These are phyloP conservation scores for Asterella californica DNA, from an alignment of 225 moss, liverwort and hornwort species.

Conservation along the genomic window DNA sequence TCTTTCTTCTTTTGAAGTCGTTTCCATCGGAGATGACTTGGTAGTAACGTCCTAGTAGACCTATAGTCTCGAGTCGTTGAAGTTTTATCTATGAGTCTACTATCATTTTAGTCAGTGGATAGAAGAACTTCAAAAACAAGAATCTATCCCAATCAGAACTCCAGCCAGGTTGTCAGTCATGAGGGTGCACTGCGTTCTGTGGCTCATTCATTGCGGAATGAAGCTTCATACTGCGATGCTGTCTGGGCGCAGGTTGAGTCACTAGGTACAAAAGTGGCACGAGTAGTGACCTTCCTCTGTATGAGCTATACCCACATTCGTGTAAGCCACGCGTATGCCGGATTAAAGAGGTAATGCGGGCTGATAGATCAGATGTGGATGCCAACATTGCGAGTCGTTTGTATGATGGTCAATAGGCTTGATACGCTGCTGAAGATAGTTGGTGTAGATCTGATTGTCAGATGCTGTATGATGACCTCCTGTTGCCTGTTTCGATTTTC, in stretches of 20 bases:
- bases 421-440: too few relatives aligned
- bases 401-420: background rate
- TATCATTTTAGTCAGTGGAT: background rate
- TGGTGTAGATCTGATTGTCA: background rate
- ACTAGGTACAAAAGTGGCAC: conserved; percentile 16
- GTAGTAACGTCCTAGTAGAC: too few relatives aligned
- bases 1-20: too few relatives aligned
- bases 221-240: conserved; percentile 10
- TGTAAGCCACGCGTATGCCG: conserved; percentile 18
- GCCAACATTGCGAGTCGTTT: background rate
- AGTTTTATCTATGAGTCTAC: background rate
- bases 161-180: background rate
- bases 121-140: background rate
- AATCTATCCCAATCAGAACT: background rate
- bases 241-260: conserved; percentile 23
- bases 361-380: background rate
- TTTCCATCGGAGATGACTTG: too few relatives aligned
- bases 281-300: conserved; percentile 15
- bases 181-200: background rate
- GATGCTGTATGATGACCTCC: background rate
- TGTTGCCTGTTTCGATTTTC: background rate
- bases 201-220: background rate
- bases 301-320: conserved; percentile 14
- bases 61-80: background rate
- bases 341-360: conserved; percentile 21